Evolutionary conservation across 2,329 filamentous ascomycete species (phyloP), one percentile per base, ranked within the genome.

Genomic region (Fusarium sp.): DNA sequence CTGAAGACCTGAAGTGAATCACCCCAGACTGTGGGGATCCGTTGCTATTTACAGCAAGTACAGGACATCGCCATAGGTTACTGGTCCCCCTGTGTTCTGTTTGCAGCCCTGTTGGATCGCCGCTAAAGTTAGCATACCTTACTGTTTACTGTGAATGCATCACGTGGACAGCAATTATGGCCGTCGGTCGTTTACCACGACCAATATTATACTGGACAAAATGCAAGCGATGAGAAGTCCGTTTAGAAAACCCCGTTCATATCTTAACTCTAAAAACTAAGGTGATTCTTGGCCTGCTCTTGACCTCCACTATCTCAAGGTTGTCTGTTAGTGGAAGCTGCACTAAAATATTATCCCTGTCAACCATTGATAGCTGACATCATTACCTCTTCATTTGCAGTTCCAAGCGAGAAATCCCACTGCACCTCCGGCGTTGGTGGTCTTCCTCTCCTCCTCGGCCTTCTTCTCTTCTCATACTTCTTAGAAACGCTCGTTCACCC

Each of bases 301-400:
- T 44, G 39, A 31, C 35, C 47, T 41, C 51, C 51, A 41, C 35
- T 14, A 28, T 44, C 45, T 49, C 35, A 31, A 39, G 39, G 31
- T 56, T 67, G 52, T 33, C 42, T 58, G 41, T 54, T 63, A 63
- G 66, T 60, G 60, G 56, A 52, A 58, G 63, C 48, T 28, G 28
- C 41, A 48, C 61, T 73, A 70, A 70, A 57, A 54, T 35, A n/a
- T 9, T 9, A 54, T 35, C 49, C 66, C 65, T 69, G 66, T 47
- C 57, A 38, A 39, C 55, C 41, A 41, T 47, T 31, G 54, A 62
- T 66, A 75, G 71, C 76, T 78, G 77, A 78, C 77, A 78, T 78
- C 77, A 78, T 77, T 76, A 78, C 74, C 42, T 56, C 66, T 67
- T 61, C 41, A 48, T 65, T 62, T 48, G 56, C 31, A 47, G 55